phyloP scores from a whole-genome alignment of 805 yeast genomes.

The Pichia insulana region DNA sequence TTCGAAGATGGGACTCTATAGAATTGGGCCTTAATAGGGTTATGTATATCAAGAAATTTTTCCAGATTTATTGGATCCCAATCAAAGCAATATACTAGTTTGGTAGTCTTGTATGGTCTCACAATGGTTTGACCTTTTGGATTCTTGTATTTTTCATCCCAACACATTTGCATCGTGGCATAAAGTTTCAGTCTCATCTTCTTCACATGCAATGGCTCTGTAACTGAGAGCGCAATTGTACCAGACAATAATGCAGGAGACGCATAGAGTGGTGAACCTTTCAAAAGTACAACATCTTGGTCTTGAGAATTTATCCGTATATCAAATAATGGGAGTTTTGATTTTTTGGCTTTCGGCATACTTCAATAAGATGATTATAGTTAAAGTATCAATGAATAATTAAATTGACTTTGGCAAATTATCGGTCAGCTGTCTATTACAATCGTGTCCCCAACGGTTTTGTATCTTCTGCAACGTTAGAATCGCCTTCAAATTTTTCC shows the following conservation, averaged over 20 bases:
- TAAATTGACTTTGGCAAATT: too few relatives aligned
- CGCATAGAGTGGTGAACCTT: constrained; percentile 74
- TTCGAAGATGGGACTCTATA: constrained; percentile 1
- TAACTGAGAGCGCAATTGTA: constrained; percentile 61
- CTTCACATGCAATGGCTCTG: constrained; percentile 66
- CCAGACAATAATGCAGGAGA: constrained; percentile 71
- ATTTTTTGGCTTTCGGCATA: constrained; percentile 20
- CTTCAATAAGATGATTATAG: background rate
- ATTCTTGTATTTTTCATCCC: constrained; percentile 47
- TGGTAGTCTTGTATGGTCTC: constrained; percentile 46
- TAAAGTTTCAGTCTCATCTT: constrained; percentile 54
- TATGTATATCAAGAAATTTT: constrained; percentile 21
- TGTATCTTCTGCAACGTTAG: too few relatives aligned
- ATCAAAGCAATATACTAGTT: constrained; percentile 59
- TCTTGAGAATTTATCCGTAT: constrained; percentile 58
- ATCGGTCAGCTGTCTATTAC: too few relatives aligned
- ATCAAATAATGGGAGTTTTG: constrained; percentile 30
- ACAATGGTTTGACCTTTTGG: constrained; percentile 33
- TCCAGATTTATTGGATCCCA: constrained; percentile 67
- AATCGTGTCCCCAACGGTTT: too few relatives aligned
- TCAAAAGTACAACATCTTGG: constrained; percentile 69
- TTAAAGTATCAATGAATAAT: background rate
- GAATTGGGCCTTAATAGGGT: constrained; percentile 17
- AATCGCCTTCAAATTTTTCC: background rate
- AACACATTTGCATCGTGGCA: constrained; percentile 58